Percentiles rank a stretch among this genome's conserved stretches.
Conservation (phyloP, 495 filamentous ascomycete species). For the Astrothelium macrocarpum region DNA sequence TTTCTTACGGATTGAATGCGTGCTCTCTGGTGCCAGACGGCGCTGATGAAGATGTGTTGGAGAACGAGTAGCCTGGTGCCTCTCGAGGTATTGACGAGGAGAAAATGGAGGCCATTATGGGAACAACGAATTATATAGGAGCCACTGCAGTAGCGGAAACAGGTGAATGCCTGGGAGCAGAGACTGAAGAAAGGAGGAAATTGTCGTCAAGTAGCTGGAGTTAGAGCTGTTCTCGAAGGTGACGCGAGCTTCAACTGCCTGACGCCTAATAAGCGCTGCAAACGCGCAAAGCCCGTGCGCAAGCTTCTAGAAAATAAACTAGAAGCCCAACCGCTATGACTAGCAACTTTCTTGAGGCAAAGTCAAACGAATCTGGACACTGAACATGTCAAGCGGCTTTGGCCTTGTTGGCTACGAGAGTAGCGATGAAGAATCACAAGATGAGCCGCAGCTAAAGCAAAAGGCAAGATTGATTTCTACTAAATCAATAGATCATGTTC, state of each 20-base stretch:
- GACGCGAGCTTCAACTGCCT: conserved; percentile 3
- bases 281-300: not conserved
- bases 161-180: not conserved
- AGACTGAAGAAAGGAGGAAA: not conserved
- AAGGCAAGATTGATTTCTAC: conserved; percentile 19
- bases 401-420: conserved; percentile 60
- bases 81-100: conserved; percentile 23
- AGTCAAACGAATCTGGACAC: not conserved
- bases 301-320: not conserved
- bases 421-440: conserved; percentile 63
- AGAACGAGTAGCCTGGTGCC: conserved; percentile 52
- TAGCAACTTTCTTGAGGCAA: not conserved
- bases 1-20: conserved; percentile 80
- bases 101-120: conserved; percentile 34
- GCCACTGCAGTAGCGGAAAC: not conserved
- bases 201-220: not conserved
- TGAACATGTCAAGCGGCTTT: not conserved
- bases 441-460: conserved; percentile 25
- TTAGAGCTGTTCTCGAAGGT: not conserved
- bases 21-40: conserved; percentile 54
- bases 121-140: not conserved
- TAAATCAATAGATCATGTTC: not conserved
- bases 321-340: not conserved
- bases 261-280: not conserved
- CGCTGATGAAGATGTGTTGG: conserved; percentile 35